phyloP scores from a whole-genome alignment of 2,329 filamentous ascomycete species.

The Colletotrichum coccodes region DNA sequence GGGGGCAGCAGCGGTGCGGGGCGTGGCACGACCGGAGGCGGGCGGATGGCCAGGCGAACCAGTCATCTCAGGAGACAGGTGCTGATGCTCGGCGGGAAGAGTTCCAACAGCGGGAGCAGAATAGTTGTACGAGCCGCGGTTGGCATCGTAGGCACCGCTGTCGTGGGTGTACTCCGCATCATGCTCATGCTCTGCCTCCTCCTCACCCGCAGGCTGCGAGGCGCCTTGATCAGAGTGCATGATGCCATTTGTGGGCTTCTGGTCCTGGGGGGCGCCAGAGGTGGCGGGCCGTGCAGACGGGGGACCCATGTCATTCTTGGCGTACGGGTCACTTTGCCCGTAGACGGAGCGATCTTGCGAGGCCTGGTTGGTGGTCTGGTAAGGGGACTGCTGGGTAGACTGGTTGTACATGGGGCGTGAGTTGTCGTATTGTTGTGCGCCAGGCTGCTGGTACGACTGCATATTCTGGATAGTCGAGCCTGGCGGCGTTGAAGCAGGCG shows the following conservation, averaged over 20 bases:
- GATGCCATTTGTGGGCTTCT: conserved; percentile 74
- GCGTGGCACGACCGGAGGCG: conserved; percentile 85
- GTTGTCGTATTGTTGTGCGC: conserved; percentile 77
- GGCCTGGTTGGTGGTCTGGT: conserved; percentile 70
- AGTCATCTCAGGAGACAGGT: conserved; percentile 84
- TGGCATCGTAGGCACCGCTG: conserved; percentile 77
- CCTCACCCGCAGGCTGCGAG: conserved; percentile 65
- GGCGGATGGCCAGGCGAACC: conserved; percentile 84
- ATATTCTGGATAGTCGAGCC: conserved; percentile 81
- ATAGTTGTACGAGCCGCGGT: conserved; percentile 82
- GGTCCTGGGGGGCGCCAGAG: conserved; percentile 68
- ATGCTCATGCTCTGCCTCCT: conserved; percentile 79
- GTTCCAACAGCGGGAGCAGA: conserved; percentile 73
- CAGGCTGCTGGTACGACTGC: conserved; percentile 78
- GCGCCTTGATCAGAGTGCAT: conserved; percentile 65
- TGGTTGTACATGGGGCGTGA: conserved; percentile 83
- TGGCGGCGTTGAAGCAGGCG: conserved; percentile 90
- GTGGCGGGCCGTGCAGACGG: conserved; percentile 72
- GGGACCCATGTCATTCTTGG: conserved; percentile 90
- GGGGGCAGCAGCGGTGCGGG: conserved; percentile 78
- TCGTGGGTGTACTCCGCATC: conserved; percentile 90
- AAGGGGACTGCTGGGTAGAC: conserved; percentile 76
- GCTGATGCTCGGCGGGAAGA: conserved; percentile 77
- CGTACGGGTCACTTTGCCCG: conserved; percentile 73
- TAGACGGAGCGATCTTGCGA: conserved; percentile 73